A percentile compares a stretch with the other conserved stretches of the same genome.
phyloP scores from a whole-genome alignment of 805 yeast genomes.

The Candida vaughaniae region DNA sequence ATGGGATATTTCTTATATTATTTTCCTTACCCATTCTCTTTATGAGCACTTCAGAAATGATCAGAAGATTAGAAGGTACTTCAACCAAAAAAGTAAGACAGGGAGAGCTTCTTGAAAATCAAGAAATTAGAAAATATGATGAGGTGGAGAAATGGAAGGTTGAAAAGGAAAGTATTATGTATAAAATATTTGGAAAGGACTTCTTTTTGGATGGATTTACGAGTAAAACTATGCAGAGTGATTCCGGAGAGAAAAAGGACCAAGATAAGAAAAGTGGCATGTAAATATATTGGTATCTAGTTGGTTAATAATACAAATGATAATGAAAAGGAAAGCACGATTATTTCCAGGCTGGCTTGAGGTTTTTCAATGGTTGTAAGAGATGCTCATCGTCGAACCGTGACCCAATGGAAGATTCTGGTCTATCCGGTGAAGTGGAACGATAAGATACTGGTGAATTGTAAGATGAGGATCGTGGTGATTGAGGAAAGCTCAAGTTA shows the following conservation, averaged over 20 bases:
- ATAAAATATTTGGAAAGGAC: conserved; percentile 40
- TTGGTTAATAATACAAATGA: conserved; percentile 5
- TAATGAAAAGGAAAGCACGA: background rate
- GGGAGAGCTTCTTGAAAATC: conserved; percentile 38
- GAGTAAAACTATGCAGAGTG: conserved; percentile 34
- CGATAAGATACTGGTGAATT: conserved; percentile 13
- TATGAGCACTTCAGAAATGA: conserved; percentile 33
- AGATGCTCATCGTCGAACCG: conserved; percentile 32
- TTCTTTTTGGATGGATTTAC: conserved; percentile 45
- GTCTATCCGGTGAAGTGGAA: conserved; percentile 32
- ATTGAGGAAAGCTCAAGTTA: conserved; percentile 6
- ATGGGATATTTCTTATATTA: conserved; percentile 37
- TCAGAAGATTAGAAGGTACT: conserved; percentile 37
- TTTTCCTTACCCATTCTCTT: conserved; percentile 37
- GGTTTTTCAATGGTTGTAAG: conserved; percentile 21
- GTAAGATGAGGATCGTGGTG: conserved; percentile 6
- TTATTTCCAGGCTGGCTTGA: conserved; percentile 19
- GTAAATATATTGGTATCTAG: conserved; percentile 3
- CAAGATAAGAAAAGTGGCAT: background rate
- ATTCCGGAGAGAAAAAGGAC: background rate
- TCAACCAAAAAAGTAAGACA: conserved; percentile 40
- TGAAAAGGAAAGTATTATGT: conserved; percentile 36
- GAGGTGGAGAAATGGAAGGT: conserved; percentile 42
- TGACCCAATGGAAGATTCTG: conserved; percentile 34
- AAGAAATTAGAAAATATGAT: conserved; percentile 31